Evolutionary conservation across 2,329 filamentous ascomycete genomes (phyloP), one percentile per base, ranked within the genome.

Genomic region (Calonectria crousiana): DNA sequence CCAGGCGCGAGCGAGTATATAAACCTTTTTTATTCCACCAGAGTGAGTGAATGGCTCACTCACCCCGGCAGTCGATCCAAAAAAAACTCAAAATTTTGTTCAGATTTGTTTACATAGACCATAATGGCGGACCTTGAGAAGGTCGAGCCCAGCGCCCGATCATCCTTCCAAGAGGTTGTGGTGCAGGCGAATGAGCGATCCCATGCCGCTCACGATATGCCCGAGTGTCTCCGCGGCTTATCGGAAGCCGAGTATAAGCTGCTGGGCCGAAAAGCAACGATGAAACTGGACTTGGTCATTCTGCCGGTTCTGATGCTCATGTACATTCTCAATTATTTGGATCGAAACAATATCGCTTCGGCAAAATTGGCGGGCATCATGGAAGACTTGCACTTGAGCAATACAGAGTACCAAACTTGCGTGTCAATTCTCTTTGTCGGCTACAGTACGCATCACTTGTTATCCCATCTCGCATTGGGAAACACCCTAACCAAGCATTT

Each of bases 271-370:
- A 70, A 69, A 44, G 58, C 77, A 0, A 75, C 75, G 9, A 51
- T 75, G 16, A 84, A 84, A 75, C 83, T 84, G 47, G 83, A 84
- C 60, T 58, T 79, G 11, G 73, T 81, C 23, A 80, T 84, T 53
- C 41, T 78, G 20, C 79, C 80, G 5, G 75, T 80, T 14, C 74
- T 85, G 36, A 78, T 80, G 3, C 83, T 86, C 34, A 58, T 86
- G 23, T 86, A 86, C 74, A 86, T 86, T n/a, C 73, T 86, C 36
- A 86, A 86, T 74, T 86, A 85, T 41, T 77, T 87, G 60, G 85
- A 86, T 68, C 81, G 85, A 0, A 75, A 77, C 30, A 78, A 79
- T 23, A 44, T 80, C 6, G 79, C 78, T 0, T 71, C 74, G 6
- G 79, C 79, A 5, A 73, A 77, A 4, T 71, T 79, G 9, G 70